Evolutionary conservation across 768 basidiomycete species (phyloP).

Genomic region (Tephrocybe sp.): DNA sequence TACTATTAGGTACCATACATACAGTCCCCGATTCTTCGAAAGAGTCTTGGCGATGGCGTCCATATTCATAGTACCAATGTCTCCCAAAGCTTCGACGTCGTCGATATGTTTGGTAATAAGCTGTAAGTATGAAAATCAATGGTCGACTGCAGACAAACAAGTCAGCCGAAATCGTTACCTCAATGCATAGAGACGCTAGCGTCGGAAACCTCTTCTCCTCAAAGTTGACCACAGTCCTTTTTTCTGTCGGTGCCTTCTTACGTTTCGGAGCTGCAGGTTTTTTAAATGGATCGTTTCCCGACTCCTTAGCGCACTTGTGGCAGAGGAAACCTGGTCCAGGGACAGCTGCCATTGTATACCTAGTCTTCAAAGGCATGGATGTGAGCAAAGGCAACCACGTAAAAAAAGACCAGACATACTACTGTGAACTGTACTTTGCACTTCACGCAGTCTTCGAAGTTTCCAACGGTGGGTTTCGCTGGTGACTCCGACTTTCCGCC

Average conservation of each 20-base stretch:
- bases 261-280: constrained; percentile 62
- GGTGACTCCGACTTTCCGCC: constrained; percentile 28
- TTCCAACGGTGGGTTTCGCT: constrained; percentile 67
- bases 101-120: constrained; percentile 84
- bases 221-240: constrained; percentile 62
- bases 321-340: constrained; percentile 80
- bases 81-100: constrained; percentile 85
- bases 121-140: constrained; percentile 32
- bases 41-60: constrained; percentile 82
- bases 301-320: constrained; percentile 75
- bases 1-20: constrained; percentile 30
- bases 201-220: constrained; percentile 69
- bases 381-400: not conserved
- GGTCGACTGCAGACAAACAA: not conserved
- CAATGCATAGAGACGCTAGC: constrained; percentile 78
- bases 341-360: constrained; percentile 77
- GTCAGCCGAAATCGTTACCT: constrained; percentile 41
- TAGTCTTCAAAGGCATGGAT: constrained; percentile 52
- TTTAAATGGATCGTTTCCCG: constrained; percentile 84
- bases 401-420: constrained; percentile 45
- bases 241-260: constrained; percentile 62
- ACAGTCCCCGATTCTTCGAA: constrained; percentile 80
- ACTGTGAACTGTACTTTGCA: constrained; percentile 88
- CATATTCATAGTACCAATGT: constrained; percentile 82
- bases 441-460: constrained; percentile 75